Evolutionary conservation across 1,284 basidiomycete genomes (phyloP).

Genomic region (Cryptococcus sp.): DNA sequence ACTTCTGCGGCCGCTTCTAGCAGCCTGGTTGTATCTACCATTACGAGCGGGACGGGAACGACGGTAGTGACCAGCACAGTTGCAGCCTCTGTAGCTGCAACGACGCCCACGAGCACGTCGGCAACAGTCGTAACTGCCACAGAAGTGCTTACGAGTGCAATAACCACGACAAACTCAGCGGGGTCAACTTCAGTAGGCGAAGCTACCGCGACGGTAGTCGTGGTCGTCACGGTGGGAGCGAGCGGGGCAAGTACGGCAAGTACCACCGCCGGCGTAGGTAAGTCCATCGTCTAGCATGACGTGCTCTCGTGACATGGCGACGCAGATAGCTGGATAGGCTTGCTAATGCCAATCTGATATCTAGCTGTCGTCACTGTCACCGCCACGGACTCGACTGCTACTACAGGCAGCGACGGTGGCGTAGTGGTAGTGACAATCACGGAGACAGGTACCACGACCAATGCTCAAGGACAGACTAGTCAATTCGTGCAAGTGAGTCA

Average conservation of each 20-base stretch:
- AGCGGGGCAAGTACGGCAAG: conserved; percentile 6
- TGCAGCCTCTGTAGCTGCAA: neutral
- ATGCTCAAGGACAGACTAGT: conserved; percentile 8
- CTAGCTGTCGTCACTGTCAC: conserved; percentile 24
- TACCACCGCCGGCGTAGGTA: conserved; percentile 10
- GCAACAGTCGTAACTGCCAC: conserved; percentile 19
- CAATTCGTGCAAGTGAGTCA: conserved; percentile 11
- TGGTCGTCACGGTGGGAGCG: conserved; percentile 19
- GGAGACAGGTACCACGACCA: conserved; percentile 11
- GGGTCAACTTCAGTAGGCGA: conserved; percentile 14
- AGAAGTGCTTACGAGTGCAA: conserved; percentile 8
- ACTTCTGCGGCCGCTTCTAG: neutral
- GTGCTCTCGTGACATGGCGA: neutral
- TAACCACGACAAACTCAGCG: conserved; percentile 10
- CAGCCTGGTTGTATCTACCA: no score
- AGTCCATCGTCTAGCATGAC: neutral
- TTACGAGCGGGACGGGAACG: neutral
- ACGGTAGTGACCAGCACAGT: neutral
- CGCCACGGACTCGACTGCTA: conserved; percentile 23
- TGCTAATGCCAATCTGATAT: neutral
- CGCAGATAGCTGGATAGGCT: neutral
- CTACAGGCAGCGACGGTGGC: conserved; percentile 20
- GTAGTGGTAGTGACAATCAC: conserved; percentile 24
- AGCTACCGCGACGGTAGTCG: conserved; percentile 17
- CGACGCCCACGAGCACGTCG: conserved; percentile 8